Evolutionary conservation across 176 grass and related monocot genomes (phyloP).

Genomic region (Juncus inflexus): DNA sequence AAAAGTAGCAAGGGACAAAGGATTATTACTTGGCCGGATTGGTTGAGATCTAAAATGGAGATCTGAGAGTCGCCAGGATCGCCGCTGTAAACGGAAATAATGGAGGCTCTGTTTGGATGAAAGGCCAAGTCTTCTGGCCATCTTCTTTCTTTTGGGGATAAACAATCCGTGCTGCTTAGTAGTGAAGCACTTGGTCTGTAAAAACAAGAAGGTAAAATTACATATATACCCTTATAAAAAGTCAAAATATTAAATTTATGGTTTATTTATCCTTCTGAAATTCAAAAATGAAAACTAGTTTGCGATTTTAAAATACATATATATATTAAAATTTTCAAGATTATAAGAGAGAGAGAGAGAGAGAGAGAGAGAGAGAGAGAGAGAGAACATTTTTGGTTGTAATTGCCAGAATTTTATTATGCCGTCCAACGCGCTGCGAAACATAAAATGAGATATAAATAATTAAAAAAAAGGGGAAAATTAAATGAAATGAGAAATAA

Average conservation of each 20-base stretch:
- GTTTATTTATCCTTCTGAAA: neutral
- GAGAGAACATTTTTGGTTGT: constrained; percentile 69
- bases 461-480: constrained; percentile 23
- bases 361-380: constrained; percentile 23
- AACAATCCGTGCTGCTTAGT: constrained; percentile 70
- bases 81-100: constrained; percentile 89
- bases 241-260: too few relatives aligned
- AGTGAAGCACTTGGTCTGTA: constrained; percentile 54
- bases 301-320: neutral
- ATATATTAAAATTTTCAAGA: too few relatives aligned
- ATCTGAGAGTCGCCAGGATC: constrained; percentile 77
- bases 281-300: neutral
- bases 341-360: too few relatives aligned
- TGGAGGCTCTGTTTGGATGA: constrained; percentile 77
- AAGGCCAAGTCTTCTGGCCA: constrained; percentile 97
- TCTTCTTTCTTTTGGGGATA: constrained; percentile 79
- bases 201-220: constrained; percentile 13
- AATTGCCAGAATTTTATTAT: constrained; percentile 79
- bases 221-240: neutral
- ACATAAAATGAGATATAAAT: constrained; percentile 12
- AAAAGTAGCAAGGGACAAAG: constrained; percentile 20
- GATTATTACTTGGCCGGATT: constrained; percentile 70
- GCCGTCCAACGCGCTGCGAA: constrained; percentile 85
- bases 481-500: neutral
- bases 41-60: constrained; percentile 80